These are phyloP conservation scores for Pelargonium nanum DNA, from an alignment of 345 rosid genomes.

Conservation along the genomic window DNA sequence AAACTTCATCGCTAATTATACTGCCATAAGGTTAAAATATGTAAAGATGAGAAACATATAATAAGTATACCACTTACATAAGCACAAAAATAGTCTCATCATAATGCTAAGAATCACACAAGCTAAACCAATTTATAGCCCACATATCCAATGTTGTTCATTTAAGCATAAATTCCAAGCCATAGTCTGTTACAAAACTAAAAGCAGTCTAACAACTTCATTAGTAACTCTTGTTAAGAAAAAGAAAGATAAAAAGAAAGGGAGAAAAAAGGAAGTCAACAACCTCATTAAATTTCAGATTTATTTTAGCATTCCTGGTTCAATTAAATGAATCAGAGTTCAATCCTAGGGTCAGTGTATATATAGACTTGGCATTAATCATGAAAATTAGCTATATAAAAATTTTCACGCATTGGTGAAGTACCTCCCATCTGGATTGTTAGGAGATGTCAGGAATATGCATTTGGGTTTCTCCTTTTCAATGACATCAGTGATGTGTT, in stretches of 20 bases:
- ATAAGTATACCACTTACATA: constrained; percentile 1
- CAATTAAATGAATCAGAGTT: background rate
- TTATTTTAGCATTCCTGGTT: background rate
- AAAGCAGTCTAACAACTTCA: background rate
- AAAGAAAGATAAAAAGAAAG: too few species aligned
- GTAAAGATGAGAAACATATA: constrained; percentile 4
- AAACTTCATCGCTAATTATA: constrained; percentile 61
- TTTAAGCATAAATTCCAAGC: background rate
- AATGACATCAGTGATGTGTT: constrained; percentile 57
- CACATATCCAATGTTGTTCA: background rate
- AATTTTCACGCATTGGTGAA: background rate
- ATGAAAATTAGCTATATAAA: background rate
- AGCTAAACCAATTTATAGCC: background rate
- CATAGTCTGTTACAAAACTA: background rate
- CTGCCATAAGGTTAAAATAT: constrained; percentile 25
- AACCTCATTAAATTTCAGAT: background rate
- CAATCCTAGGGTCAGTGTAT: background rate
- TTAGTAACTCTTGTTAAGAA: background rate
- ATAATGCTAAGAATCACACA: background rate
- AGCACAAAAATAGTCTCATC: background rate
- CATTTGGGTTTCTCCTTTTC: constrained; percentile 75
- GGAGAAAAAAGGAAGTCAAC: background rate
- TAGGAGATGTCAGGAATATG: constrained; percentile 89
- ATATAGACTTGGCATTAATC: background rate
- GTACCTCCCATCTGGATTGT: constrained; percentile 97